A percentile compares a stretch with the other conserved stretches of the same genome.
phyloP scores from a whole-genome alignment of 768 basidiomycete genomes.

The Daedaleopsis sinensis region DNA sequence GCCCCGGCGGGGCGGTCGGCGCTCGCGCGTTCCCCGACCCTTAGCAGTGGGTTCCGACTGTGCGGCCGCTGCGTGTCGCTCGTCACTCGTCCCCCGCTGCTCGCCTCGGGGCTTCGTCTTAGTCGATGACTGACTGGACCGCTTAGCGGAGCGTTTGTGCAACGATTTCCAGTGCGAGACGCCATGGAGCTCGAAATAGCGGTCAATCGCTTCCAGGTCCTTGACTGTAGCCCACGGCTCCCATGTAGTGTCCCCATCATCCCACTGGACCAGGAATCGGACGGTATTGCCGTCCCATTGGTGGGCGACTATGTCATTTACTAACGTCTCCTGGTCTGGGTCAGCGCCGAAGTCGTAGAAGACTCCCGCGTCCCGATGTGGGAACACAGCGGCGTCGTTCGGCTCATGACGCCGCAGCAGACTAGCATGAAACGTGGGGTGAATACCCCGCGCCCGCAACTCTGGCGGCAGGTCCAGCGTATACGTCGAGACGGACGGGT shows the following conservation, averaged over 20 bases:
- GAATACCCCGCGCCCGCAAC: constrained; percentile 30
- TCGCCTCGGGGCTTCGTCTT: no score
- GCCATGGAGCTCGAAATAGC: no score
- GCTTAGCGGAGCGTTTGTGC: no score
- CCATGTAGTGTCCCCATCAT: constrained; percentile 22
- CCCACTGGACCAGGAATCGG: constrained; percentile 17
- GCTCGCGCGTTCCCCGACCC: no score
- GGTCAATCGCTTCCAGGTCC: no score
- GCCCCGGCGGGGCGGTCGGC: no score
- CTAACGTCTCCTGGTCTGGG: constrained; percentile 33
- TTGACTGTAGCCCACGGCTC: no score
- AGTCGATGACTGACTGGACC: no score
- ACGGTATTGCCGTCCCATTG: constrained; percentile 1
- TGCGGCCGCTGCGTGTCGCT: no score
- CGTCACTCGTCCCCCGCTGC: no score
- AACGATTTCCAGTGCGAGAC: no score
- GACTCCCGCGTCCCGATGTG: constrained; percentile 22
- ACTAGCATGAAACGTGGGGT: constrained; percentile 39
- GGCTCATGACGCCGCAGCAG: constrained; percentile 32
- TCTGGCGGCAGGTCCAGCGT: constrained; percentile 34
- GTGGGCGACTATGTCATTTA: constrained; percentile 33
- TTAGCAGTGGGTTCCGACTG: no score
- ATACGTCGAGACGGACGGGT: constrained; percentile 31
- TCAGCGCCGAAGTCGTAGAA: constrained; percentile 41
- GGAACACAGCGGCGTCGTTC: constrained; percentile 40